These are phyloP conservation scores for Blepharisma japonicum DNA, from an alignment of 73 alveolate species.

Conservation along the genomic window DNA sequence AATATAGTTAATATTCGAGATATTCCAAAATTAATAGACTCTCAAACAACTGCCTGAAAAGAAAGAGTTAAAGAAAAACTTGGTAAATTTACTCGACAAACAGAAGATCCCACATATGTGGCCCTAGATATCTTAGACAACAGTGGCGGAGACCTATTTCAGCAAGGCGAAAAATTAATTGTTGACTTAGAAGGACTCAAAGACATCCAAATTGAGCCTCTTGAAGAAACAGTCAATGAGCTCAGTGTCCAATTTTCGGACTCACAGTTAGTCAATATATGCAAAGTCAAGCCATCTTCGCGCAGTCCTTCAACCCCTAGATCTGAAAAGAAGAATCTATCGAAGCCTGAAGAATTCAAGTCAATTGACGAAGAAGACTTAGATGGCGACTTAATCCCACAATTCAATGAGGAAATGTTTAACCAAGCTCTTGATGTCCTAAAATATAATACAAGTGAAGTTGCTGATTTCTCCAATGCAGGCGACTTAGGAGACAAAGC, in stretches of 20 bases:
- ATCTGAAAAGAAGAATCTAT: no score
- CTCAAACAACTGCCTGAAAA: not conserved
- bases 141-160: not conserved
- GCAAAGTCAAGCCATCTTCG: not conserved
- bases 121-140: not conserved
- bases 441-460: not conserved
- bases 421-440: slow-evolving; percentile 10
- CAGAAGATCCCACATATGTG: slow-evolving; percentile 9
- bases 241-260: not conserved
- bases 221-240: slow-evolving; percentile 1
- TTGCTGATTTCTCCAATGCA: slow-evolving; percentile 5
- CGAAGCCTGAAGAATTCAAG: no score
- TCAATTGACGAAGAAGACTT: no score
- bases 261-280: not conserved
- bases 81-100: not conserved
- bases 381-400: no score
- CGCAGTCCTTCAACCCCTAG: no score
- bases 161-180: slow-evolving; percentile 9
- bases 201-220: slow-evolving; percentile 13
- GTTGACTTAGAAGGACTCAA: slow-evolving; percentile 15
- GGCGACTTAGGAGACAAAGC: slow-evolving; percentile 24
- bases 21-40: slow-evolving; percentile 14
- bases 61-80: slow-evolving; percentile 6
- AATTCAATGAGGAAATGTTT: not conserved
- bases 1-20: slow-evolving; percentile 16